Evolutionary conservation across 1,139 yeast species (phyloP).

Genomic region (Eremothecium gossypii): DNA sequence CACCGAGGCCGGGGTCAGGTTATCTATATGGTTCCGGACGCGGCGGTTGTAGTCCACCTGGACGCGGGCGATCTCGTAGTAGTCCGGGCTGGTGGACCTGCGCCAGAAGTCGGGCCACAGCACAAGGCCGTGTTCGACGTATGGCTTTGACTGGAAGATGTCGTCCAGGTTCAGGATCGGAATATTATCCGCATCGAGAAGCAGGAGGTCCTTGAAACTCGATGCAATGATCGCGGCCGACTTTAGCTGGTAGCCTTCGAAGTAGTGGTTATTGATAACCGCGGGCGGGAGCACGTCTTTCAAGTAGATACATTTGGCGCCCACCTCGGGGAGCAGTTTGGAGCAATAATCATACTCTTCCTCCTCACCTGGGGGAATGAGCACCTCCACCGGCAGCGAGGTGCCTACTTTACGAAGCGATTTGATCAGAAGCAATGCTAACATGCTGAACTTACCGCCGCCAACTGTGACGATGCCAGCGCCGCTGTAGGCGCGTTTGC

Average conservation of each 20-base stretch:
- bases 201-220: constrained; percentile 65
- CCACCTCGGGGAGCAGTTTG: constrained; percentile 50
- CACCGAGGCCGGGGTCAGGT: constrained; percentile 29
- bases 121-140: constrained; percentile 47
- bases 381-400: constrained; percentile 63
- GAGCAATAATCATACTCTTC: constrained; percentile 64
- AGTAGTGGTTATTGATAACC: constrained; percentile 37
- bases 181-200: constrained; percentile 69
- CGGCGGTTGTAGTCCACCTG: constrained; percentile 34
- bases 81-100: constrained; percentile 60
- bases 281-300: constrained; percentile 47
- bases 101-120: constrained; percentile 84
- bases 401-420: constrained; percentile 57
- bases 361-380: constrained; percentile 57
- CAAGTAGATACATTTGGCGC: constrained; percentile 60
- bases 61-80: constrained; percentile 55
- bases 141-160: constrained; percentile 48
- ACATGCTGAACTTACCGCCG: constrained; percentile 71
- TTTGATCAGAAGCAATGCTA: constrained; percentile 56
- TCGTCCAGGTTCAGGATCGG: constrained; percentile 51
- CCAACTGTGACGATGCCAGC: constrained; percentile 77
- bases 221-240: constrained; percentile 66
- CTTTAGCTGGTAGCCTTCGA: constrained; percentile 73
- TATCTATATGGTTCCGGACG: constrained; percentile 36
- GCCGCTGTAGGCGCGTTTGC: constrained; percentile 47